Evolutionary conservation across 768 basidiomycete genomes (phyloP).

Genomic region (Fibroporia radiculosa): DNA sequence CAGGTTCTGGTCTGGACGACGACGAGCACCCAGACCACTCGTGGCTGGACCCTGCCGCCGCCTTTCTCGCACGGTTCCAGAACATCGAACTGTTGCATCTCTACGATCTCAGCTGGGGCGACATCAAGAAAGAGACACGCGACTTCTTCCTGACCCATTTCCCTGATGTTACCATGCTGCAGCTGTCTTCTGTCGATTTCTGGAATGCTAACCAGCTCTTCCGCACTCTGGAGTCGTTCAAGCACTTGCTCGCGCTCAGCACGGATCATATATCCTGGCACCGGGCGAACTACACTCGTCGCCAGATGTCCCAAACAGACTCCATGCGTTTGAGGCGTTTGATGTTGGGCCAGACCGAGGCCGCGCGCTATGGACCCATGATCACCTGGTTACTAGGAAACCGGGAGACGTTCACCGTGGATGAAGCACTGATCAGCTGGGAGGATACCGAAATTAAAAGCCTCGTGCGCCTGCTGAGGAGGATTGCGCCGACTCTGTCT

Average conservation of each 20-base stretch:
- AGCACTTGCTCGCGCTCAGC: conserved; percentile 3
- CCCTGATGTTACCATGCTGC: background rate
- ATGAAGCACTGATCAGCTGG: background rate
- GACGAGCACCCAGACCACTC: background rate
- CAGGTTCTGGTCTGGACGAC: background rate
- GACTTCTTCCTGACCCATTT: conserved; percentile 1
- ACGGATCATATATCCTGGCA: background rate
- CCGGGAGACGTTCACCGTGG: background rate
- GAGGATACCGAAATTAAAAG: background rate
- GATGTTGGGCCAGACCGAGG: conserved; percentile 2
- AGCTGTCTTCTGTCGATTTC: conserved; percentile 5
- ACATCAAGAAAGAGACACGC: background rate
- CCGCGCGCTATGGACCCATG: background rate
- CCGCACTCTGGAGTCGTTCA: conserved; percentile 7
- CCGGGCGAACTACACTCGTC: conserved; percentile 1
- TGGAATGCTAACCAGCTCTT: conserved; percentile 11
- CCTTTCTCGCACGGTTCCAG: background rate
- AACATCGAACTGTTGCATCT: conserved; percentile 4
- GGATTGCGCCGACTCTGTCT: background rate
- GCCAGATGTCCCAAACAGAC: background rate
- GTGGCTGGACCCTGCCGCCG: background rate
- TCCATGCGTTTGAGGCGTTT: background rate
- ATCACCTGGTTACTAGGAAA: background rate
- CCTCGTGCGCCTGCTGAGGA: background rate
- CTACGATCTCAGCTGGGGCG: conserved; percentile 8